Evolutionary conservation across 768 basidiomycete species (phyloP), one percentile per base, ranked within the genome.

Genomic region (Suillus variegatus): DNA sequence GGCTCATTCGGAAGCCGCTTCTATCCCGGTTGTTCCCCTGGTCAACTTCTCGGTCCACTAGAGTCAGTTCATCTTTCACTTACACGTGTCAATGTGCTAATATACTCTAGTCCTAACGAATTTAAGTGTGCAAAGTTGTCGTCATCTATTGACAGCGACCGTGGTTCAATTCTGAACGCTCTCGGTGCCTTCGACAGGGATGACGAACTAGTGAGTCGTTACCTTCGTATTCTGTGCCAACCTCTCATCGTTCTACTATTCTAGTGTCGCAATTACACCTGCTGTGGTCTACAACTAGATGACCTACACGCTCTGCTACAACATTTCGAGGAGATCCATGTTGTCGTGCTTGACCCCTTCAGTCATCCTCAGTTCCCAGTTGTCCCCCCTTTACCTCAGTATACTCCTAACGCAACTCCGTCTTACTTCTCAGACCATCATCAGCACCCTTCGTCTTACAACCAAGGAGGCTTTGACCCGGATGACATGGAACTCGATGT

Each of bases 321-420:
- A 76, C 95, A 97, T 74, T 95, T 96, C 69, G 95, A 97, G 72
- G 91, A 94, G 66, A 88, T 88, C 56, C 95, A 97, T 74, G 91
- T 96, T 74, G 84, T 92, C 72, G 87, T 94, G 65, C 75, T 90
- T 51, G 81, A 84, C 67, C 78, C 81, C 18, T 78, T 74, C 43
- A 75, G 73, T 14, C 78, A 84, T 10, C 75, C 72, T 20, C 74
- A 72, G 41, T 47, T 69, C 66, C 70, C 69, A 18, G 61, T 67
- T 47, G 43, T 69, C 4, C 85, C 70, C 75, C 81, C 65, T 74
- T 20, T 71, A 25, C 71, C 68, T 28, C 52, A 70, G 16, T 73
- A 66, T 9, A 36, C 65, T 79, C 84, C 28, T 76, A 76, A 64
- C 54, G 76, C 61, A 71, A 78, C 73, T 64, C 70, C 18, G 9